Base-by-base conservation (phyloP, 2,329 filamentous ascomycete genomes). In the Aspergillus brunneoviolaceus region DNA sequence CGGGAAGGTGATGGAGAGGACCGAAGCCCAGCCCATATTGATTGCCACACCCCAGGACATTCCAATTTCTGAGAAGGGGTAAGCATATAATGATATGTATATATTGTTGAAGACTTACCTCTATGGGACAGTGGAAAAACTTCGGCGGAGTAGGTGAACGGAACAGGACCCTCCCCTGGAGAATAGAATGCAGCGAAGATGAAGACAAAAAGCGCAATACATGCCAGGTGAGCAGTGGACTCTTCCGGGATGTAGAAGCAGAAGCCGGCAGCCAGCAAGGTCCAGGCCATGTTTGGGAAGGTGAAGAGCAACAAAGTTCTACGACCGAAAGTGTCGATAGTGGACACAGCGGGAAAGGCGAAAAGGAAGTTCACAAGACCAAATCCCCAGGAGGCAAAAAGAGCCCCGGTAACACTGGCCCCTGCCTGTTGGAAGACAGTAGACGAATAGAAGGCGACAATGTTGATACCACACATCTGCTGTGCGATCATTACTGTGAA, bases 401-500 rank as follows among this genome's bases (percentile, higher is more conserved):
- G 77, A 2, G 89, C 86, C 35, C 83, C 76, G 51, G 82, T 83
- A 1, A 80, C 73, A 48, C 61, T 74, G 39, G 85, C 84, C 4
- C 87, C 87, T 2, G 87, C 83, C 1, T 87, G 72, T 5, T 58
- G 57, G 55, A 82, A 81, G 50, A 82, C 73, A 2, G 86, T 87
- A 0, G 86, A 87, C 0, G 85, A 89, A 74, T 92, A 92, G 73
- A 92, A 92, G 0, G 89, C 87, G 58, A 92, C 89, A 59, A 91
- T 89, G 70, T 91, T 90, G 73, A 89, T 81, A 76, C 84, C 84
- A 67, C 87, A 89, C 83, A 89, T 87, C 73, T 90, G 87, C 73
- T 90, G 88, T 0, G 86, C 87, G 67, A 90, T 87, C 91, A 96
- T 96, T 65, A 94, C 90, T 1, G 87, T 86, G 64, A 87, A 90